Evolutionary conservation across 257 asterid species (phyloP).

Genomic region (Leptodermis oblonga): DNA sequence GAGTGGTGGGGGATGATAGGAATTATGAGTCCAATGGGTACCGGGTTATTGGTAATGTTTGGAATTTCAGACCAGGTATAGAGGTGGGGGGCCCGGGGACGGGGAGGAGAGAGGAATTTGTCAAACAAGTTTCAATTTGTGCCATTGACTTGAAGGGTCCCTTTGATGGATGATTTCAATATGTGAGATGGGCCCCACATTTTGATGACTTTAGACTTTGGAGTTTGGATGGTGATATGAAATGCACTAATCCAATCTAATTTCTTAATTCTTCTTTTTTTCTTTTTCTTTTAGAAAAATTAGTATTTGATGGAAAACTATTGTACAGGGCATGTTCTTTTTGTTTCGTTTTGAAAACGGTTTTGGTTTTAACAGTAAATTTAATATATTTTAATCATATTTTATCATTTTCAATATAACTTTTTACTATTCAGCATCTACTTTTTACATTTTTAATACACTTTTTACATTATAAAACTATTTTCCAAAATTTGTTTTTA

Average conservation of each 20-base stretch:
- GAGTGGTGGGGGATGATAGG: slow-evolving; percentile 9
- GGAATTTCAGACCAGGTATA: slow-evolving; percentile 41
- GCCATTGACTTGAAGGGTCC: slow-evolving; percentile 48
- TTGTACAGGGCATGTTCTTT: too few species aligned
- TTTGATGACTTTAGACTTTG: slow-evolving; percentile 14
- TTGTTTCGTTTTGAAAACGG: too few species aligned
- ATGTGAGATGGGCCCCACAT: neutral
- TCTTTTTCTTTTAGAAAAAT: too few species aligned
- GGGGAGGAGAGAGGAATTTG: slow-evolving; percentile 25
- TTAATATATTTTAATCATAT: too few species aligned
- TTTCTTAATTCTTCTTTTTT: neutral
- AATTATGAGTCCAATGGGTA: slow-evolving; percentile 27
- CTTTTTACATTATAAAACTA: too few species aligned
- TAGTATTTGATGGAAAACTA: too few species aligned
- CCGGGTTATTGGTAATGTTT: slow-evolving; percentile 35
- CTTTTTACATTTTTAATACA: too few species aligned
- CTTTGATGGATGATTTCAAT: slow-evolving; percentile 9
- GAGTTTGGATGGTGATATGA: neutral
- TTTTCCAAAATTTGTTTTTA: too few species aligned
- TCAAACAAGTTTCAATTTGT: slow-evolving; percentile 41
- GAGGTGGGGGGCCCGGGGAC: slow-evolving; percentile 27
- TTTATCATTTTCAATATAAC: too few species aligned
- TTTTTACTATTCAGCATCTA: too few species aligned
- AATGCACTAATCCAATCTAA: slow-evolving; percentile 1
- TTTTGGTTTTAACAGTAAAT: too few species aligned